A percentile compares a stretch with the other conserved stretches of the same genome.
These are phyloP conservation scores for Cladorrhinum sp. DNA, from an alignment of 2,329 filamentous ascomycete genomes.

Conservation along the genomic window DNA sequence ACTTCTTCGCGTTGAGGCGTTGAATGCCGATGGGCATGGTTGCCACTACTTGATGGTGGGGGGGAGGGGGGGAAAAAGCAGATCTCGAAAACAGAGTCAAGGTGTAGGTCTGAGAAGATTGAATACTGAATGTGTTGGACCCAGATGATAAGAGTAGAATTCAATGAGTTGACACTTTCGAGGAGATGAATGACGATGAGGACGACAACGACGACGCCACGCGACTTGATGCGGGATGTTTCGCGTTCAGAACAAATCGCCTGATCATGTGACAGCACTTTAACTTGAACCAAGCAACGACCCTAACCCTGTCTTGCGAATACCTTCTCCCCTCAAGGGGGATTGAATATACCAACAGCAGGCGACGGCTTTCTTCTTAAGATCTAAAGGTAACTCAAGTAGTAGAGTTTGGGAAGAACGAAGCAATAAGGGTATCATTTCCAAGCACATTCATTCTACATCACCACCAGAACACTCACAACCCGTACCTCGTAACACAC, in stretches of 20 bases:
- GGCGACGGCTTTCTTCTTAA: too few relatives aligned
- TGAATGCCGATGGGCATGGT: constrained; percentile 75
- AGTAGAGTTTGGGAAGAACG: too few relatives aligned
- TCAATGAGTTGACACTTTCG: too few relatives aligned
- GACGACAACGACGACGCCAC: background rate
- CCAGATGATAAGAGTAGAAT: too few relatives aligned
- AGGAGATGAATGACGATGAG: background rate
- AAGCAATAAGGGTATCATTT: constrained; percentile 6
- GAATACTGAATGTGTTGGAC: too few relatives aligned
- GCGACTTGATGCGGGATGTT: background rate
- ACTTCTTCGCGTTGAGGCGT: constrained; percentile 70
- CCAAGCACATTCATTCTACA: background rate
- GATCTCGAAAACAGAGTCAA: too few relatives aligned
- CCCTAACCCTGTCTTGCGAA: background rate
- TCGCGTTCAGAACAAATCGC: background rate
- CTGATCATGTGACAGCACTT: background rate
- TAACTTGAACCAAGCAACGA: background rate
- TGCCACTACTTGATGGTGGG: too few relatives aligned
- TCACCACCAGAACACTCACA: constrained; percentile 30
- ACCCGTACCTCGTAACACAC: constrained; percentile 62
- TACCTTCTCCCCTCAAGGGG: too few relatives aligned
- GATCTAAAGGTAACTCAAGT: too few relatives aligned
- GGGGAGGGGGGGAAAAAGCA: too few relatives aligned
- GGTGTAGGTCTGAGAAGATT: too few relatives aligned
- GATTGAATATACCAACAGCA: too few relatives aligned